These are phyloP conservation scores for Tritrichomonas musculus DNA, from an alignment of 208 protist species.

Conservation along the genomic window DNA sequence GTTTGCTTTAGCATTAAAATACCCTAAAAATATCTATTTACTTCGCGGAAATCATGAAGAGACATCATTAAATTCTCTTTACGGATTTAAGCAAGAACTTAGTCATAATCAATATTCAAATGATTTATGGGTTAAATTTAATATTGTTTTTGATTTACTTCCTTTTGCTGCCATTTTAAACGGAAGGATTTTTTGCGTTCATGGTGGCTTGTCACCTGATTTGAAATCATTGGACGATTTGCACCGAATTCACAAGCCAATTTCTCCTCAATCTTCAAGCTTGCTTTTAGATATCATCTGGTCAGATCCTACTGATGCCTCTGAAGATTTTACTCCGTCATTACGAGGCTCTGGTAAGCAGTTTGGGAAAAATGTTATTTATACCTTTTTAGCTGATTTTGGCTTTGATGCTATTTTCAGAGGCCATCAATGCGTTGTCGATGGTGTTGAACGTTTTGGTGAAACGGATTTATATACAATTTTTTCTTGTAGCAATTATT, in stretches of 20 bases:
- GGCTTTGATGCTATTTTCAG: slow-evolving; percentile 78
- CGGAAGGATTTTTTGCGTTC: background rate
- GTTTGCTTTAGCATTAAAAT: background rate
- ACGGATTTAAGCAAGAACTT: background rate
- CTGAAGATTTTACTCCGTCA: background rate
- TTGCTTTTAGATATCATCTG: background rate
- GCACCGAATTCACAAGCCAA: background rate
- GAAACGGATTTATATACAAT: background rate
- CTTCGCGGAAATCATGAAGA: slow-evolving; percentile 4
- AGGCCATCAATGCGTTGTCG: slow-evolving; percentile 45
- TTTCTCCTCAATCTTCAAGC: background rate
- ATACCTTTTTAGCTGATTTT: background rate
- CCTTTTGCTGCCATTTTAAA: background rate
- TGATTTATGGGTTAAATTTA: background rate
- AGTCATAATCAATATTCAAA: background rate
- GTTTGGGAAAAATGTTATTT: background rate
- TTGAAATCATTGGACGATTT: background rate
- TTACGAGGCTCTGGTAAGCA: background rate
- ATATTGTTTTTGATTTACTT: background rate
- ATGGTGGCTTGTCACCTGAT: background rate
- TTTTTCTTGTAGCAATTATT: background rate
- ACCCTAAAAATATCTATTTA: background rate
- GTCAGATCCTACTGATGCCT: background rate
- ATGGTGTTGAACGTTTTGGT: slow-evolving; percentile 69
- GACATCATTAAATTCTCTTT: background rate